Percentiles rank a stretch among this genome's conserved stretches.
These are phyloP conservation scores for Kwoniella sp. DNA, from an alignment of 768 basidiomycete species.

Conservation along the genomic window DNA sequence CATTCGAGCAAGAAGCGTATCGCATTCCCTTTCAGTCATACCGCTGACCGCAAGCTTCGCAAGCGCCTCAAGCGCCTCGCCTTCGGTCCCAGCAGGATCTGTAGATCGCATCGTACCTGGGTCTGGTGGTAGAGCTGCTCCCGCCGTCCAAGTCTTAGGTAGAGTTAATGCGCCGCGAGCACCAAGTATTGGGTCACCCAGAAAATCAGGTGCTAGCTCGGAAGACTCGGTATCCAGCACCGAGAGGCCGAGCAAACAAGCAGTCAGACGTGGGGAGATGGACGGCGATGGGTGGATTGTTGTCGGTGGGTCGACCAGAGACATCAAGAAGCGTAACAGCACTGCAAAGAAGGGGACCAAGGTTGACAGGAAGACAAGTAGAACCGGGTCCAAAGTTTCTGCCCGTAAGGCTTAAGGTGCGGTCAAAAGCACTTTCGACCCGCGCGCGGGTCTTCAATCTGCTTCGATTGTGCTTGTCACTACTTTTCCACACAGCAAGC, in stretches of 20 bases:
- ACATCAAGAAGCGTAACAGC: no score
- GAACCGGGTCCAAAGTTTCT: no score
- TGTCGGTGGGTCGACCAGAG: neutral
- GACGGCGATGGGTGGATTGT: neutral
- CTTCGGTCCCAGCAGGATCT: neutral
- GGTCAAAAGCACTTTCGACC: no score
- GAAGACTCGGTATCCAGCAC: neutral
- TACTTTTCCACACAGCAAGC: no score
- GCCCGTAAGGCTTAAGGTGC: no score
- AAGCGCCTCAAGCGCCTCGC: no score
- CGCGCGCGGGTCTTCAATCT: no score
- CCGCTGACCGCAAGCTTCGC: neutral
- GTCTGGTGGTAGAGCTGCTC: conserved; percentile 2
- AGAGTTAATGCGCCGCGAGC: neutral
- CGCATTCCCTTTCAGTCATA: neutral
- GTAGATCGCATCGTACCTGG: conserved; percentile 5
- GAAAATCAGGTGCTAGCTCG: neutral
- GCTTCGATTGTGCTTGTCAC: no score
- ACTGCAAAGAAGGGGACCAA: no score
- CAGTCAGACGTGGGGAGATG: neutral
- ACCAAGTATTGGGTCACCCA: neutral
- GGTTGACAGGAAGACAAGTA: no score
- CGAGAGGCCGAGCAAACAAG: neutral
- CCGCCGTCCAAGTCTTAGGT: neutral
- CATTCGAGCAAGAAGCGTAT: neutral